Base-by-base conservation (phyloP, 2,329 filamentous ascomycete genomes). In the Aphanocladium album region DNA sequence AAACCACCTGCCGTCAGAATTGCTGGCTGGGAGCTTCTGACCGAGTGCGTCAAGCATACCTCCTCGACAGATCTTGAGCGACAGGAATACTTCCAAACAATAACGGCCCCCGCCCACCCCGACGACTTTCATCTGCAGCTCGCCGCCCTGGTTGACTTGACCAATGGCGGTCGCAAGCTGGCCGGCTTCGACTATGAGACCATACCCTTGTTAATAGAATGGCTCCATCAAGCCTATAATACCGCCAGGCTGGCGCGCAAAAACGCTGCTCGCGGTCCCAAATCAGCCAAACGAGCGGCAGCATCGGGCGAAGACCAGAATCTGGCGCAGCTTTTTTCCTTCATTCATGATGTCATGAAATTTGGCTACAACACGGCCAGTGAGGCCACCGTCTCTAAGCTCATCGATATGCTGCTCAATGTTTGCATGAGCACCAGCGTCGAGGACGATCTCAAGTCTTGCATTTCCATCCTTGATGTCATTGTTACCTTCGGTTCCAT, bases 401-500 rank as follows among this genome's bases (percentile, higher is more conserved):
- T 92, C 57, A 83, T 93, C 60, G 80, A 84, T 60, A 80, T 80
- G 14, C 74, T 90, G 9, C 77, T 91, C 50, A 74, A 78, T 57
- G 89, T 92, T 50, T 91, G 88, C 72, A 82, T 85, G 71, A 84
- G 81, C 65, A 91, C 89, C 1, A 86, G 80, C 54, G 78, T 82
- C 33, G 78, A 85, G 53, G 80, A 82, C 30, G 89, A 93, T 67
- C 78, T 93, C 62, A 80, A 79, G 57, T 83, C 85, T 19, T 89
- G 86, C 67, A 88, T 91, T 66, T 77, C 80, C 54, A 82, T 91
- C 53, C 81, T 92, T 61, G 84, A 90, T 69, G 81, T 86, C 11
- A 82, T 91, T 60, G 85, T 90, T 58, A 91, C 87, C 0, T 91
- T 89, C 69, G 86, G 87, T 4, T 83, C 85, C 37, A 84, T 93